Conservation (phyloP, 23 red algal species). For the Agarophyton chilense region DNA sequence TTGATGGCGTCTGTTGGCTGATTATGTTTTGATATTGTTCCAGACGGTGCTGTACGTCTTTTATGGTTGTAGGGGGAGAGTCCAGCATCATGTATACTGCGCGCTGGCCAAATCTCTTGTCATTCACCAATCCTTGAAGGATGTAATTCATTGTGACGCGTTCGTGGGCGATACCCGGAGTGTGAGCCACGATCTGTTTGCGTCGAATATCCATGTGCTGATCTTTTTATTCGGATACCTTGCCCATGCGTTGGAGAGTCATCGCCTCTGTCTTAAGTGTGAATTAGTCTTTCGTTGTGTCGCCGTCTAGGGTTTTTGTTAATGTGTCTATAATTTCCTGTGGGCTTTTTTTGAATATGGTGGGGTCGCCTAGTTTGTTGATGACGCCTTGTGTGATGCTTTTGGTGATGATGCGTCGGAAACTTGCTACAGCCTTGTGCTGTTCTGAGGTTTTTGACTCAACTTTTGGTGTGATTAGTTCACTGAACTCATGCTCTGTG, state of each 20-base stretch:
- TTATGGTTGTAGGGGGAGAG: background rate
- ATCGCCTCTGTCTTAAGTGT: background rate
- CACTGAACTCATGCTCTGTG: no score
- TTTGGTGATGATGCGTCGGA: background rate
- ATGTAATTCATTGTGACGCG: background rate
- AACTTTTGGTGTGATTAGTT: no score
- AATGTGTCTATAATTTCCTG: background rate
- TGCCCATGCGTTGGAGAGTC: background rate
- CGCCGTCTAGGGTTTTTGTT: background rate
- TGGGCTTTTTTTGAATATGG: background rate
- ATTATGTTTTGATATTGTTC: background rate
- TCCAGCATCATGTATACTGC: background rate
- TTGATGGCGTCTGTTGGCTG: no score
- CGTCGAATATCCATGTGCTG: background rate
- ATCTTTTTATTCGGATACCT: background rate
- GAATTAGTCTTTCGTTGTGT: background rate
- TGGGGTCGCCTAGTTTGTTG: background rate
- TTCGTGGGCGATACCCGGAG: background rate
- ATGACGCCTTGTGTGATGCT: background rate
- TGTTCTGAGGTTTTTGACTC: no score
- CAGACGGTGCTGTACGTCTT: background rate
- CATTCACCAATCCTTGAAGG: background rate
- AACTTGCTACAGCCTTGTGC: background rate
- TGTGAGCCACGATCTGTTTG: background rate
- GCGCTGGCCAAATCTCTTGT: background rate